phyloP scores from a whole-genome alignment of 1,284 basidiomycete species.

The Cystobasidium slooffiae region DNA sequence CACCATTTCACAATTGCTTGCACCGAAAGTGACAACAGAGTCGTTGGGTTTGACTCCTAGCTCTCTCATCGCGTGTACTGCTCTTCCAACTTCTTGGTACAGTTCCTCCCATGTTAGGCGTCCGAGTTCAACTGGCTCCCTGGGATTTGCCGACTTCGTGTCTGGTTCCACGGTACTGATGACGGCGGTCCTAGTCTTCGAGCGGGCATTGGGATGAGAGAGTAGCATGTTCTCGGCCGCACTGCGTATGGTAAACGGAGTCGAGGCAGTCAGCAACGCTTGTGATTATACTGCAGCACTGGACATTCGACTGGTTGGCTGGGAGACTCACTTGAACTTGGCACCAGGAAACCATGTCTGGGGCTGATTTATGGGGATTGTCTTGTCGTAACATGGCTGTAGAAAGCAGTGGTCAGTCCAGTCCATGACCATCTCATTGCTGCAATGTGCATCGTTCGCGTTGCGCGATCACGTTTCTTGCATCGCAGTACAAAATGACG shows the following conservation, averaged over 20 bases:
- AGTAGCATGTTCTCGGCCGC: slow-evolving; percentile 36
- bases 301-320: neutral
- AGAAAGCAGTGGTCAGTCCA: neutral
- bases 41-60: slow-evolving; percentile 48
- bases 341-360: slow-evolving; percentile 39
- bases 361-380: slow-evolving; percentile 36
- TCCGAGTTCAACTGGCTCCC: slow-evolving; percentile 35
- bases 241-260: neutral
- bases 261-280: neutral
- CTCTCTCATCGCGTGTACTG: slow-evolving; percentile 46
- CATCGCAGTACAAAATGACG: neutral
- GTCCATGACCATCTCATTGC: neutral
- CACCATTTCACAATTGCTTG: slow-evolving; percentile 50
- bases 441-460: neutral
- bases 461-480: neutral
- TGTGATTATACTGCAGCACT: neutral
- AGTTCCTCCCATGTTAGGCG: slow-evolving; percentile 48
- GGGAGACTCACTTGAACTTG: slow-evolving; percentile 29
- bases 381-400: slow-evolving; percentile 27
- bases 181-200: slow-evolving; percentile 44
- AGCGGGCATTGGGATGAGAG: slow-evolving; percentile 46
- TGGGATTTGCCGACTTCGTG: slow-evolving; percentile 3
- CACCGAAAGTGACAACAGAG: slow-evolving; percentile 49
- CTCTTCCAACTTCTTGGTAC: slow-evolving; percentile 49
- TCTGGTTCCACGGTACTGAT: slow-evolving; percentile 49